Evolutionary conservation across 116 monocot genomes (phyloP).

Genomic region (Posidonia oceanica): DNA sequence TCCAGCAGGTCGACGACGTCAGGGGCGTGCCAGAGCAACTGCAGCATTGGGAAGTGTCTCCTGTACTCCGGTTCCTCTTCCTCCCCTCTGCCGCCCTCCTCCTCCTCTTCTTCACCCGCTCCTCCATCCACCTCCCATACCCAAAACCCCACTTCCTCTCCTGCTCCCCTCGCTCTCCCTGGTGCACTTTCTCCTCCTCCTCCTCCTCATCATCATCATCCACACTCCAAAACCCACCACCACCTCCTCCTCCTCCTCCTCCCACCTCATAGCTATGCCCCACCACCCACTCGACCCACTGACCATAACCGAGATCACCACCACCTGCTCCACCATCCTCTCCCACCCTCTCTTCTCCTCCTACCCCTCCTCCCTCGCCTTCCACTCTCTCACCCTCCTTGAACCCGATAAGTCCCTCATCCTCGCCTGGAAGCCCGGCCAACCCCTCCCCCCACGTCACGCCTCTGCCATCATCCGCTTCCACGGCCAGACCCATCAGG

Average conservation of each 20-base stretch:
- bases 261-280: conserved; percentile 8
- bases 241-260: background rate
- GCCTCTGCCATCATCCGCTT: conserved; percentile 25
- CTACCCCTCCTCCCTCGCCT: conserved; percentile 30
- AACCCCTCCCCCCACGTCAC: conserved; percentile 1
- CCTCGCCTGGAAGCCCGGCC: conserved; percentile 16
- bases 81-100: background rate
- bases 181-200: too few species aligned
- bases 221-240: too few species aligned
- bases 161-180: too few species aligned
- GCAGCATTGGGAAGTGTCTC: too few species aligned
- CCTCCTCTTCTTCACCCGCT: background rate
- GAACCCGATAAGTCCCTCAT: conserved; percentile 40
- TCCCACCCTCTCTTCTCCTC: conserved; percentile 32
- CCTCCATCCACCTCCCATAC: too few species aligned
- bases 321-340: background rate
- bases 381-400: conserved; percentile 6
- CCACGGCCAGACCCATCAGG: conserved; percentile 14
- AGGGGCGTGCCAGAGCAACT: too few species aligned
- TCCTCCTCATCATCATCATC: too few species aligned
- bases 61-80: too few species aligned
- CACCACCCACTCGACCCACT: conserved; percentile 68
- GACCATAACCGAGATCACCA: conserved; percentile 39
- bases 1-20: too few species aligned
- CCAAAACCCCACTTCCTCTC: too few species aligned